Evolutionary conservation across 768 basidiomycete genomes (phyloP), one percentile per base, ranked within the genome.

Genomic region (Podaxis sp.): DNA sequence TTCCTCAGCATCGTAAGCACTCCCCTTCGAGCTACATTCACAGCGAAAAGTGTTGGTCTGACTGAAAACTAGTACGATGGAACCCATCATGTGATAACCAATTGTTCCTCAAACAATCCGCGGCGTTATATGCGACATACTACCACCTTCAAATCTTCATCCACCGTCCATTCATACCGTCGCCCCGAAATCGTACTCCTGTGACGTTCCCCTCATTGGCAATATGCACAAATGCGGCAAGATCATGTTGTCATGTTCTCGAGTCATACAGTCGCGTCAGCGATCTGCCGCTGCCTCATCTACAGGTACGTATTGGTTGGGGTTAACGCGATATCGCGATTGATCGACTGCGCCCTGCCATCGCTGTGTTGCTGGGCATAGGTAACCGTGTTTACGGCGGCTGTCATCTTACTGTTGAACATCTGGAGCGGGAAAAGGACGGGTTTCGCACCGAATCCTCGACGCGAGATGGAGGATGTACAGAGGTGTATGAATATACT

Each of bases 161-260:
- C 54, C 93, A 95, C 72, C 81, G 92, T 48, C 88, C 89, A 2
- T 93, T 91, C 73, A 88, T 95, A 61, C 89, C 90, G 0, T 83
- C 83, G 0, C 83, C 85, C 2, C 76, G 80, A 50, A 85, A 85
- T 60, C 80, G 73, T 10, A 66, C 67, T 8, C 70, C 74, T 4
- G 64, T 72, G 1, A 69, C 73, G 0, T 81, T 87, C 55, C 87
- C 89, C 76, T 69, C 91, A 0, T 77, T 94, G 36, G 90, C 90
- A 0, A 93, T 95, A 58, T 94, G 92, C 72, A 86, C 88, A n/a
- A 94, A 93, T 64, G 87, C 93, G 0, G 90, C 93, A 1, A 80
- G 91, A 7, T 91, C 90, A 1, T 88, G 84, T 63, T 84, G 83
- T 41, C 90, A 89, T 69, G 82, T 95, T 30, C 72, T 90, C 20